Percentiles rank a stretch among this genome's conserved stretches.
Evolutionary conservation across 176 grass and related monocot species (phyloP).

Genomic region (Canna indica): DNA sequence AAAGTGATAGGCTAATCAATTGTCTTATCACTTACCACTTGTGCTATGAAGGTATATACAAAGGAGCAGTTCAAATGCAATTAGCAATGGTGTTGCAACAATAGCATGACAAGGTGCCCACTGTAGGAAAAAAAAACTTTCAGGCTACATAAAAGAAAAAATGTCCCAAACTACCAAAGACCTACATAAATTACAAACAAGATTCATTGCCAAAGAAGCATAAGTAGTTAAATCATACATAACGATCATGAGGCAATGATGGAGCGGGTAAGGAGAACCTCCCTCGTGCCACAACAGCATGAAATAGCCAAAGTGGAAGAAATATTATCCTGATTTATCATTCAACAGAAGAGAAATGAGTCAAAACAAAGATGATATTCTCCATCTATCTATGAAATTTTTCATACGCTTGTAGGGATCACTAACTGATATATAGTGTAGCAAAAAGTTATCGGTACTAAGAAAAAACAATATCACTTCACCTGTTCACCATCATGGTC

Average conservation of each 20-base stretch:
- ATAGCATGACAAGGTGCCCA: constrained; percentile 51
- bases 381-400: no score
- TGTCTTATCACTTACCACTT: constrained; percentile 25
- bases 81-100: constrained; percentile 49
- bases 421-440: no score
- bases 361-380: neutral
- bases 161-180: neutral
- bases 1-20: neutral
- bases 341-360: neutral
- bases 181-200: constrained; percentile 12
- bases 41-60: constrained; percentile 49
- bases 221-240: constrained; percentile 27
- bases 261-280: constrained; percentile 58
- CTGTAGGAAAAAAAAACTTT: constrained; percentile 20
- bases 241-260: constrained; percentile 25
- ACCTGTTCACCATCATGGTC: neutral
- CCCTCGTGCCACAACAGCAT: constrained; percentile 41
- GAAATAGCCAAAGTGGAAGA: constrained; percentile 54
- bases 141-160: constrained; percentile 11
- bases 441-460: no score
- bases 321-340: constrained; percentile 48
- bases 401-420: no score
- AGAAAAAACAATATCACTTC: neutral
- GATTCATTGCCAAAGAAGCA: constrained; percentile 5
- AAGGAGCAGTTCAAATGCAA: constrained; percentile 69